phyloP scores from a whole-genome alignment of 768 basidiomycete genomes.

The Scleroderma bovista region DNA sequence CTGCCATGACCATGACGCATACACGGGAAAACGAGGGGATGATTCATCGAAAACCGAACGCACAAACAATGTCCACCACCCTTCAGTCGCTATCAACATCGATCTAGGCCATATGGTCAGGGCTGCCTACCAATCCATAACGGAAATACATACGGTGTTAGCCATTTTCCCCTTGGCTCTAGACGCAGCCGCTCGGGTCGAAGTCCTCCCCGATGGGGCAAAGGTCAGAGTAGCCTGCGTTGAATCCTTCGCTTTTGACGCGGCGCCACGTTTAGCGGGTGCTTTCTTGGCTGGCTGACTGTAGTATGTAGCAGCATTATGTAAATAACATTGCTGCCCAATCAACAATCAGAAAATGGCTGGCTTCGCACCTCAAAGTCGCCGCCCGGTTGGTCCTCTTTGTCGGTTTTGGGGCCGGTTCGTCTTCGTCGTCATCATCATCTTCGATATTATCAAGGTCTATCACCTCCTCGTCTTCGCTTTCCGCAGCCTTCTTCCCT shows the following conservation, averaged over 20 bases:
- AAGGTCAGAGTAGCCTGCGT: conserved; percentile 52
- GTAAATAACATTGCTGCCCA: conserved; percentile 23
- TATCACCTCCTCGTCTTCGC: conserved; percentile 46
- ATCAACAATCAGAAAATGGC: conserved; percentile 8
- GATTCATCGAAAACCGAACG: too few relatives aligned
- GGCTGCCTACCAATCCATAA: neutral
- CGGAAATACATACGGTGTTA: conserved; percentile 29
- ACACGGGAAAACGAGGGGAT: too few relatives aligned
- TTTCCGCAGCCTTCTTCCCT: conserved; percentile 50
- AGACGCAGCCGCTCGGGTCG: conserved; percentile 64
- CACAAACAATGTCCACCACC: too few relatives aligned
- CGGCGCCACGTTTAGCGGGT: conserved; percentile 41
- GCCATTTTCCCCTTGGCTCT: conserved; percentile 62
- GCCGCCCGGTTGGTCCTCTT: conserved; percentile 64
- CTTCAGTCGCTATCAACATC: conserved; percentile 26
- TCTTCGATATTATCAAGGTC: conserved; percentile 45
- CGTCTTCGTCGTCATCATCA: conserved; percentile 48
- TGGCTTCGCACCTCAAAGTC: conserved; percentile 47
- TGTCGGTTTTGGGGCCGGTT: conserved; percentile 35
- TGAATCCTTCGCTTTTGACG: conserved; percentile 26
- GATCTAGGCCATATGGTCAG: conserved; percentile 2
- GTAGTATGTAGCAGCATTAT: neutral
- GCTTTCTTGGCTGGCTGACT: conserved; percentile 48
- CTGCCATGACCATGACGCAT: too few relatives aligned
- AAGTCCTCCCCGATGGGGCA: conserved; percentile 49